Percentiles rank a stretch among this genome's conserved stretches.
Conservation (phyloP, 805 yeast species). For the Barnettozyma siamensis region DNA sequence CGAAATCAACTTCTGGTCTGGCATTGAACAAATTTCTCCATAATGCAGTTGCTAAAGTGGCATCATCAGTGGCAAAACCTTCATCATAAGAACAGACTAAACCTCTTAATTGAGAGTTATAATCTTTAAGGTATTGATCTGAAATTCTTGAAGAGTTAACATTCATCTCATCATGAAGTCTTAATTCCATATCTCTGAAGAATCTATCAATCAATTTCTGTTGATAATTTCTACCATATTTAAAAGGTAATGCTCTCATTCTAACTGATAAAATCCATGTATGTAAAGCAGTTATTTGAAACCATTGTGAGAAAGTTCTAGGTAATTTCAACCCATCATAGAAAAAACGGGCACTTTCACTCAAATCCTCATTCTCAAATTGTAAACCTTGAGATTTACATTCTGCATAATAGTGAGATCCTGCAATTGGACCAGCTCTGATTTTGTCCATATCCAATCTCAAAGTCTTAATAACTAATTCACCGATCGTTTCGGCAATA, state of each 20-base stretch:
- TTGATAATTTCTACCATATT: constrained; percentile 83
- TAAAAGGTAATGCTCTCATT: constrained; percentile 94
- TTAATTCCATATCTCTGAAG: constrained; percentile 82
- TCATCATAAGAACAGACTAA: constrained; percentile 88
- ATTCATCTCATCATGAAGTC: constrained; percentile 81
- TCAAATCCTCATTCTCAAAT: constrained; percentile 65
- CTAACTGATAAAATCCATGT: constrained; percentile 91
- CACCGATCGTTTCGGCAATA: constrained; percentile 58
- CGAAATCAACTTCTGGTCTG: constrained; percentile 70
- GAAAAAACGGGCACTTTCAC: constrained; percentile 74
- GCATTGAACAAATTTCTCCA: constrained; percentile 94
- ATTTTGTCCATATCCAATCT: constrained; percentile 86
- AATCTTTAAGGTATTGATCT: constrained; percentile 83
- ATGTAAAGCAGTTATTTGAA: constrained; percentile 84
- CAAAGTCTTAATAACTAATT: constrained; percentile 51
- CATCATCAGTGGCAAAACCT: constrained; percentile 75
- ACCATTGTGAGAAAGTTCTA: constrained; percentile 91
- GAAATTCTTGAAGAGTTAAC: constrained; percentile 76
- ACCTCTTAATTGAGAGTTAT: constrained; percentile 86
- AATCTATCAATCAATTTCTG: constrained; percentile 86
- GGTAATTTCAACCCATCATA: constrained; percentile 81
- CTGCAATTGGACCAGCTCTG: constrained; percentile 93
- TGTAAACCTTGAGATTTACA: constrained; percentile 82
- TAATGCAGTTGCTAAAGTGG: constrained; percentile 68
- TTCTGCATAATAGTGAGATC: constrained; percentile 77